Conservation (phyloP, 352 stramenopile species). For the Pythium scleroteichum region DNA sequence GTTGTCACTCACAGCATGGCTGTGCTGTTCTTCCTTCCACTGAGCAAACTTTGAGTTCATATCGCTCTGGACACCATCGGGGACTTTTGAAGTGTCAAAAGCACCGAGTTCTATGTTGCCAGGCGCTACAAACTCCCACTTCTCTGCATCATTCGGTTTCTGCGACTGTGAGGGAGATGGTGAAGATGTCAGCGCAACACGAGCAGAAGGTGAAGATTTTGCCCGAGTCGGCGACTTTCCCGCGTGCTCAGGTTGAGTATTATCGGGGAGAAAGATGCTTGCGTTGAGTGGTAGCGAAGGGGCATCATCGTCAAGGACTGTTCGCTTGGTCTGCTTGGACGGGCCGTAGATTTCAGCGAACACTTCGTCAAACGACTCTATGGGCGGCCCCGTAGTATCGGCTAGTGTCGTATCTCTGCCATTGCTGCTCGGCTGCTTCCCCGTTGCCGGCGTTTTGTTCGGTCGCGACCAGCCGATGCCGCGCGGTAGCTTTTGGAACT, state of each 20-base stretch:
- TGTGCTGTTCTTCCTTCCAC: conserved; percentile 60
- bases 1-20: conserved; percentile 65
- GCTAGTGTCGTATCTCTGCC: neutral
- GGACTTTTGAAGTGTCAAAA: conserved; percentile 11
- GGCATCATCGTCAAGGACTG: conserved; percentile 3
- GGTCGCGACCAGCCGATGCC: conserved; percentile 26
- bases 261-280: conserved; percentile 16
- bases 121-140: conserved; percentile 23
- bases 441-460: neutral
- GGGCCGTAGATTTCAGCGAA: conserved; percentile 33
- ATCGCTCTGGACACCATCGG: neutral
- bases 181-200: too few relatives aligned
- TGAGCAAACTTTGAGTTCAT: conserved; percentile 35
- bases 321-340: conserved; percentile 6
- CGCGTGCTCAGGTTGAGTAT: neutral
- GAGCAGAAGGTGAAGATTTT: neutral
- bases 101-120: conserved; percentile 23
- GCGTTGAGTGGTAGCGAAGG: conserved; percentile 21
- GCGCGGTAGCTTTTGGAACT: conserved; percentile 17
- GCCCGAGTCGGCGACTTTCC: neutral
- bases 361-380: conserved; percentile 30
- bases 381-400: neutral
- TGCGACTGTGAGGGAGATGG: neutral
- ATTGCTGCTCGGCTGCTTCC: neutral
- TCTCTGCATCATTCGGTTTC: neutral